Conservation (phyloP, 192 early-diverging fungal genomes). For the Mortierella claussenii region DNA sequence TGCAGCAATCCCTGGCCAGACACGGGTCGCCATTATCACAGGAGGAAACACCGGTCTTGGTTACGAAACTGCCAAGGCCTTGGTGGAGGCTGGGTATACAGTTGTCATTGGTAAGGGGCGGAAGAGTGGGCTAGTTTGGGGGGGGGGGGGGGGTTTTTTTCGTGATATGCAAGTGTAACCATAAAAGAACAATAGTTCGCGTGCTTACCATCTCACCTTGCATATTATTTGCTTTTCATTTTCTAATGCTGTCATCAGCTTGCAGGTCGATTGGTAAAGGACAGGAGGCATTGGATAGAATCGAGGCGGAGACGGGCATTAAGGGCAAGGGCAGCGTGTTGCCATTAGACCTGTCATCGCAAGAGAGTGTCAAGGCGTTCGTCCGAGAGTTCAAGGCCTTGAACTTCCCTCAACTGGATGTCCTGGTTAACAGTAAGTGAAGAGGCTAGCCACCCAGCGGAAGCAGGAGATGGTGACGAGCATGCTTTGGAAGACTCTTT, state of each 20-base stretch:
- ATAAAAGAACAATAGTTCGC: neutral
- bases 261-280: conserved; percentile 39
- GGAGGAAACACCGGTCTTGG: conserved; percentile 72
- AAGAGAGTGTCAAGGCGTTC: conserved; percentile 58
- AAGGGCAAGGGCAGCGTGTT: conserved; percentile 5
- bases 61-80: conserved; percentile 63
- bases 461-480: no score
- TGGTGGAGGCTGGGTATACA: conserved; percentile 64
- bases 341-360: conserved; percentile 61
- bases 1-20: neutral
- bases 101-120: conserved; percentile 57
- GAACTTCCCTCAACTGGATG: conserved; percentile 18
- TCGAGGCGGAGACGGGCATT: conserved; percentile 44
- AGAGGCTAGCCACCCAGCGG: no score
- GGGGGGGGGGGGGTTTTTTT: no score
- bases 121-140: no score
- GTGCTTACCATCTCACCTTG: no score
- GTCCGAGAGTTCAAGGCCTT: conserved; percentile 32
- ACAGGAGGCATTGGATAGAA: conserved; percentile 29
- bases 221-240: neutral
- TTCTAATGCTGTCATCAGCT: conserved; percentile 15
- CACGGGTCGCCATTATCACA: conserved; percentile 43
- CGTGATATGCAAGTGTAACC: neutral
- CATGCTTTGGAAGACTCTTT: no score
- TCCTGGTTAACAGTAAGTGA: conserved; percentile 43